Evolutionary conservation across 2,329 filamentous ascomycete genomes (phyloP).

Genomic region (Magnaporthiopsis incrustans): DNA sequence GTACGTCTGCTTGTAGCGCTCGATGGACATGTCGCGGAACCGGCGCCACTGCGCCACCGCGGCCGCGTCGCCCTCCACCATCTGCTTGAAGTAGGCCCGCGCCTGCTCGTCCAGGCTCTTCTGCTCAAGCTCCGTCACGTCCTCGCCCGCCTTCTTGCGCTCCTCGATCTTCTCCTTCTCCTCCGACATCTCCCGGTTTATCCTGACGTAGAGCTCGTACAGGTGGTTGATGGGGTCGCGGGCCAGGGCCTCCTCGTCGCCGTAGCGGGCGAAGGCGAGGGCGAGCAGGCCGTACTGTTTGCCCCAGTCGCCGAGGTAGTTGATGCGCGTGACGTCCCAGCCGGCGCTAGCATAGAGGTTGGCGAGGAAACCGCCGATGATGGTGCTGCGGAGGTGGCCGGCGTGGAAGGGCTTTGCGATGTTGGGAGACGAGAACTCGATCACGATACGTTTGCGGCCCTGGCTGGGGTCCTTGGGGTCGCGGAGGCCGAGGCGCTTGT

Average conservation of each 20-base stretch:
- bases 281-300: slow-evolving; percentile 70
- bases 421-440: slow-evolving; percentile 81
- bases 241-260: slow-evolving; percentile 61
- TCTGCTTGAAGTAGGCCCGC: slow-evolving; percentile 61
- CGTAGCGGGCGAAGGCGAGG: slow-evolving; percentile 67
- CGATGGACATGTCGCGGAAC: slow-evolving; percentile 60
- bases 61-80: slow-evolving; percentile 58
- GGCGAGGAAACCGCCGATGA: slow-evolving; percentile 69
- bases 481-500: slow-evolving; percentile 50
- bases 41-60: slow-evolving; percentile 56
- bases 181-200: slow-evolving; percentile 57
- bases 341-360: slow-evolving; percentile 64
- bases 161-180: slow-evolving; percentile 60
- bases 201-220: slow-evolving; percentile 73
- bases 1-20: slow-evolving; percentile 60
- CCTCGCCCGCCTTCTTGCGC: slow-evolving; percentile 44
- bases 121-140: slow-evolving; percentile 39
- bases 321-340: slow-evolving; percentile 67
- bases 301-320: slow-evolving; percentile 76
- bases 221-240: slow-evolving; percentile 75
- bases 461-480: slow-evolving; percentile 53
- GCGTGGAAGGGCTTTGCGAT: slow-evolving; percentile 82
- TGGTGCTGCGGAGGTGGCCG: slow-evolving; percentile 68
- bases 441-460: slow-evolving; percentile 58
- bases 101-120: slow-evolving; percentile 65